Percentiles rank a stretch among this genome's conserved stretches.
Evolutionary conservation across 306 rosid species (phyloP).

Genomic region (Rosa multiflora): DNA sequence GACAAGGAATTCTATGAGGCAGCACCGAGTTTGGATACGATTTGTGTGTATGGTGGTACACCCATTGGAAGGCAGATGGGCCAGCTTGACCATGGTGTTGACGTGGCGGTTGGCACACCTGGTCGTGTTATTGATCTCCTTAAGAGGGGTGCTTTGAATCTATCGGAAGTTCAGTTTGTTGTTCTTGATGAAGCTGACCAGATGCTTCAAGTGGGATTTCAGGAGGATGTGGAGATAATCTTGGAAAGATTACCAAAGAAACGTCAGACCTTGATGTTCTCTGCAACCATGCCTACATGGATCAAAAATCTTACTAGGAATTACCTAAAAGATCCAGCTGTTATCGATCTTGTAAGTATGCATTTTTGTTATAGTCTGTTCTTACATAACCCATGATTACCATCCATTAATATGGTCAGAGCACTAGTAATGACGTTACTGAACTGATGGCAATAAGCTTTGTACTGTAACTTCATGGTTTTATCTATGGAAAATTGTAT

Average conservation of each 20-base stretch:
- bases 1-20: conserved; percentile 80
- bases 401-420: no score
- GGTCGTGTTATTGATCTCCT: conserved; percentile 96
- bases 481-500: no score
- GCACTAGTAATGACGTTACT: no score
- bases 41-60: conserved; percentile 94
- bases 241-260: conserved; percentile 70
- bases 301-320: conserved; percentile 74
- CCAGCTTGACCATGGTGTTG: conserved; percentile 91
- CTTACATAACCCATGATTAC: no score
- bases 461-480: no score
- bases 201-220: conserved; percentile 98
- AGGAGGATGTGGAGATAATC: conserved; percentile 90
- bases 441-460: no score
- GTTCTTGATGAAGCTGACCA: conserved; percentile 97
- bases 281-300: conserved; percentile 98
- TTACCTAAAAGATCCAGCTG: conserved; percentile 63
- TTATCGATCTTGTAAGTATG: conserved; percentile 88
- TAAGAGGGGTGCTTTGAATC: conserved; percentile 73
- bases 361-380: conserved; percentile 1
- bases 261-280: conserved; percentile 92
- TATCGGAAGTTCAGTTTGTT: conserved; percentile 81
- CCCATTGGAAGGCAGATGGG: conserved; percentile 87
- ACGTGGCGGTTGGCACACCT: conserved; percentile 92
- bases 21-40: conserved; percentile 81